phyloP scores from a whole-genome alignment of 1,284 basidiomycete species.

The Ustilago trichophora region DNA sequence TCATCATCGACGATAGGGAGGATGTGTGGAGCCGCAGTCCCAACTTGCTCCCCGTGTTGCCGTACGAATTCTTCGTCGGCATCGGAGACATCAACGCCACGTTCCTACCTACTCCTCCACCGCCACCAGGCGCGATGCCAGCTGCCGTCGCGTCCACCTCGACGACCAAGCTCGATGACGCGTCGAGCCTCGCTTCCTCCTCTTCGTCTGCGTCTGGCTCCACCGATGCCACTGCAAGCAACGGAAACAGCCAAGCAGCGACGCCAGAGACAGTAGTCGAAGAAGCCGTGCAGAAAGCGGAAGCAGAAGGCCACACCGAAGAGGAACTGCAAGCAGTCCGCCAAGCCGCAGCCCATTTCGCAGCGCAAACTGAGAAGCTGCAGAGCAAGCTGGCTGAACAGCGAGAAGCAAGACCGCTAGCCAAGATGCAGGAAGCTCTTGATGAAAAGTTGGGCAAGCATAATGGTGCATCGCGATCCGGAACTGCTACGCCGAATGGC shows the following conservation, averaged over 20 bases:
- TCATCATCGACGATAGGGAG: constrained; percentile 96
- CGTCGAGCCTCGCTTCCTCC: constrained; percentile 4
- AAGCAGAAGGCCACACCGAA: constrained; percentile 14
- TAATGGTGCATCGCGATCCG: constrained; percentile 29
- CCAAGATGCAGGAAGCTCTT: constrained; percentile 79
- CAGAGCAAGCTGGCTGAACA: constrained; percentile 75
- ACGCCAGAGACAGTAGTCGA: constrained; percentile 8
- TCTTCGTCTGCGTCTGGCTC: constrained; percentile 12
- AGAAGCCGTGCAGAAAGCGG: constrained; percentile 17
- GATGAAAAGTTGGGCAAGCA: constrained; percentile 72
- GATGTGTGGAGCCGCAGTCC: constrained; percentile 96
- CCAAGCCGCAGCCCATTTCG: constrained; percentile 29
- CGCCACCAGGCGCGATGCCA: constrained; percentile 25
- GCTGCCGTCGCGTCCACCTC: constrained; percentile 7
- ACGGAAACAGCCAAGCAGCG: too few species aligned
- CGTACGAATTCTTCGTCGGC: constrained; percentile 98
- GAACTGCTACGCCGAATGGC: constrained; percentile 22
- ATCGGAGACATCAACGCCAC: constrained; percentile 97
- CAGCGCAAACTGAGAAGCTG: constrained; percentile 36
- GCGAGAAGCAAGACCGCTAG: constrained; percentile 83
- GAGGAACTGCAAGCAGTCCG: constrained; percentile 19
- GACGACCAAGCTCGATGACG: constrained; percentile 18
- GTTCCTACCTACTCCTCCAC: constrained; percentile 77
- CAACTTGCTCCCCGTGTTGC: constrained; percentile 93
- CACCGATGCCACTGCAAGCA: neutral